Evolutionary conservation across 2,329 filamentous ascomycete species (phyloP), one percentile per base, ranked within the genome.

Genomic region (Paramyrothecium roridum): DNA sequence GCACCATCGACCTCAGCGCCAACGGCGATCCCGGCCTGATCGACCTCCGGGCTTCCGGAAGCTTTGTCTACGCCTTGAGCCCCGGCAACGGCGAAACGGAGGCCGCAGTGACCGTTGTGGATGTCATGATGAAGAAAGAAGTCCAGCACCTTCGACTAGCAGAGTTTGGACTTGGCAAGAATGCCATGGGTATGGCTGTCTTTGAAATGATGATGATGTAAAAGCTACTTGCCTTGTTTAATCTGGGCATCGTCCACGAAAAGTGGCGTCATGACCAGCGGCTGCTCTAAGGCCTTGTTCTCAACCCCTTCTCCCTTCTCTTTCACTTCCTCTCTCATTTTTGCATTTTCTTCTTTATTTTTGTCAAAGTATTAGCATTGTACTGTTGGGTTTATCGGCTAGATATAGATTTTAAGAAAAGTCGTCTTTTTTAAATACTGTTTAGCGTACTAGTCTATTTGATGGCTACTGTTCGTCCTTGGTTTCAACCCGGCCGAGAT

Each of bases 51-150:
- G 76, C 78, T 1, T 74, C 73, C 0, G 84, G 85, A 0, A 68
- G 71, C 26, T 83, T 84, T 57, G 55, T 88, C 0, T 88, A 87
- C 63, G 82, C 80, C 0, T 65, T 88, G 3, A 74, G 74, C 3
- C 80, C 81, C 0, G 81, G 82, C 0, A 81, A 83, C 55, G 80
- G 77, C 1, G 74, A 67, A 0, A 70, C 66, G 0, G 53, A 65
- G 1, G 65, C 76, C 0, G 68, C 71, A 1, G 62, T 79, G 2
- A 64, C 66, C 0, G 76, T 79, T 0, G 60, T 79, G 2, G 66
- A 77, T 59, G 69, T 65, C 3, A 1, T 59, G 60, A 8, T 63
- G 64, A 48, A 64, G 59, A 52, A 56, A 61, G 50, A 51, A 50
- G 63, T 75, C 0, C 73, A 76, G 58, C 66, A 69, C 21, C 67